A percentile compares a stretch with the other conserved stretches of the same genome.
These are phyloP conservation scores for Hysterangium stoloniferum DNA, from an alignment of 768 basidiomycete genomes.

Conservation along the genomic window DNA sequence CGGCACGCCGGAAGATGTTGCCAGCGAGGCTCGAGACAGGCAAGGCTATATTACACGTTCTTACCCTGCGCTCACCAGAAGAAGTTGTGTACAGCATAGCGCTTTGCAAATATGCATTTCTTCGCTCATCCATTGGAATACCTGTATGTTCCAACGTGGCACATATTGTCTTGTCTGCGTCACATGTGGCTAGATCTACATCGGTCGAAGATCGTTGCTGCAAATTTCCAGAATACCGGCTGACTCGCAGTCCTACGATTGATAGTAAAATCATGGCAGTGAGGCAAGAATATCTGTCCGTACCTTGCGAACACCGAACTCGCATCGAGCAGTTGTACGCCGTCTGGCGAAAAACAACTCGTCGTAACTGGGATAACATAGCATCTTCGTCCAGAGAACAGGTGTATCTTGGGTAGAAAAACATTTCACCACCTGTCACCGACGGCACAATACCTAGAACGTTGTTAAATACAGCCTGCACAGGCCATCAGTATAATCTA, in stretches of 20 bases:
- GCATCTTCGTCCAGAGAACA: constrained; percentile 53
- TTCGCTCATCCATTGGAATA: constrained; percentile 53
- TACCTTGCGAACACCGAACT: constrained; percentile 82
- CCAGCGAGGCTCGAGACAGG: constrained; percentile 78
- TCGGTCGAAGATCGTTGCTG: constrained; percentile 60
- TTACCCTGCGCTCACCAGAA: constrained; percentile 71
- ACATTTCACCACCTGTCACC: constrained; percentile 82
- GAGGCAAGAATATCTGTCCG: no score
- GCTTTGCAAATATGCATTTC: constrained; percentile 74
- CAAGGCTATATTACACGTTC: constrained; percentile 80
- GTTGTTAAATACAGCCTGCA: no score
- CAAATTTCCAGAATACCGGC: constrained; percentile 68
- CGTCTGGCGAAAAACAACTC: constrained; percentile 59
- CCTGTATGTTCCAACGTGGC: constrained; percentile 68
- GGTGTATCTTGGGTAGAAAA: constrained; percentile 88
- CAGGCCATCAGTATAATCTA: constrained; percentile 17
- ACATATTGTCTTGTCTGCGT: constrained; percentile 75
- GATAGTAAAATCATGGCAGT: not conserved
- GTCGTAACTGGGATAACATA: constrained; percentile 67
- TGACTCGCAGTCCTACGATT: constrained; percentile 50
- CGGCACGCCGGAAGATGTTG: constrained; percentile 86
- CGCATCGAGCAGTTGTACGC: constrained; percentile 76
- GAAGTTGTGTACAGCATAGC: constrained; percentile 82
- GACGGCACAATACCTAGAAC: constrained; percentile 39
- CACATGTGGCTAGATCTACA: constrained; percentile 69